Percentiles rank a stretch among this genome's conserved stretches.
These are phyloP conservation scores for Roridomyces roridus DNA, from an alignment of 768 basidiomycete genomes.

Conservation along the genomic window DNA sequence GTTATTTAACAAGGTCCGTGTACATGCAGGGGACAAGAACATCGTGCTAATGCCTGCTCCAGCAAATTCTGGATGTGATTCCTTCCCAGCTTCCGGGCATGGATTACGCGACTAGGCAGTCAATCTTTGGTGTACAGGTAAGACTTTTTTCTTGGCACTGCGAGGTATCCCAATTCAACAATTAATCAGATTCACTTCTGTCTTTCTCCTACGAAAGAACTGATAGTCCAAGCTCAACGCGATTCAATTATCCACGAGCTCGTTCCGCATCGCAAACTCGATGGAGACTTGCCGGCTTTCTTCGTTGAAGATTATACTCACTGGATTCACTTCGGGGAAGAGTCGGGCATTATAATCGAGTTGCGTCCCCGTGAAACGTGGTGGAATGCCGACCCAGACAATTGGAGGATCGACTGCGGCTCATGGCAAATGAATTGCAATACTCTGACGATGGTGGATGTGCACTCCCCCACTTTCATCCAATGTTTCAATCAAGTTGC, in stretches of 20 bases:
- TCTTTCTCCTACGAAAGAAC: constrained; percentile 16
- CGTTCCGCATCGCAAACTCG: constrained; percentile 36
- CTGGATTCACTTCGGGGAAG: constrained; percentile 35
- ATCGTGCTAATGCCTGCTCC: background rate
- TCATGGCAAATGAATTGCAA: constrained; percentile 20
- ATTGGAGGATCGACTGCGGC: constrained; percentile 37
- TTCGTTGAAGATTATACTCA: constrained; percentile 37
- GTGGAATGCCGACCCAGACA: constrained; percentile 33
- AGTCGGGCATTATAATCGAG: constrained; percentile 29
- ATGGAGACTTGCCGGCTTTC: constrained; percentile 34
- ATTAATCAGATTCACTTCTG: constrained; percentile 37
- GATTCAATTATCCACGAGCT: constrained; percentile 34
- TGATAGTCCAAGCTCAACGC: constrained; percentile 38
- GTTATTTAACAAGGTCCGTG: constrained; percentile 43
- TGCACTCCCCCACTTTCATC: constrained; percentile 28
- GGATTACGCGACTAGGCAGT: constrained; percentile 36
- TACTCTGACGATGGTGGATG: constrained; percentile 29
- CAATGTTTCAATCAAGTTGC: constrained; percentile 29
- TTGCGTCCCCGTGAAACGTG: constrained; percentile 35
- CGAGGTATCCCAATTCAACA: no score
- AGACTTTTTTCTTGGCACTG: no score
- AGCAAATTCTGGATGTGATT: constrained; percentile 41
- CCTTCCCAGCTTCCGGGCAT: constrained; percentile 40
- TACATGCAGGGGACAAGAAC: background rate
- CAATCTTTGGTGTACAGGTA: constrained; percentile 30